These are phyloP conservation scores for Cyphellophora europaea DNA, from an alignment of 2,329 filamentous ascomycete genomes.

Conservation along the genomic window DNA sequence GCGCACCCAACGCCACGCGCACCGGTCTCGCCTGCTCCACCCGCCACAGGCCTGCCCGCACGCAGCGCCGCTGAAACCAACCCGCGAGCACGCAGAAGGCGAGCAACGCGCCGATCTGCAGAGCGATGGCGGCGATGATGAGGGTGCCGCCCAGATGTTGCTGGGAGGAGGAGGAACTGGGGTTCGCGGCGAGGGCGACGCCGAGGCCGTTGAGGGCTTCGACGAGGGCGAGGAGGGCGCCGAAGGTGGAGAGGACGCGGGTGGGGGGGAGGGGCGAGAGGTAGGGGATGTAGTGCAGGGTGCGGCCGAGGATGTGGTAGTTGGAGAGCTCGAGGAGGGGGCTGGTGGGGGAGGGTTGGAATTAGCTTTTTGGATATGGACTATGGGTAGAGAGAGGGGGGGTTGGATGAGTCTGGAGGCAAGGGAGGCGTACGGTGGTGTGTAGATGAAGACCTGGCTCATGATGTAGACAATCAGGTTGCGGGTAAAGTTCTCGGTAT, in stretches of 20 bases:
- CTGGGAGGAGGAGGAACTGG: slow-evolving; percentile 12
- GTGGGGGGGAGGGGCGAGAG: slow-evolving; percentile 43
- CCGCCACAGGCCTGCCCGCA: too few species aligned
- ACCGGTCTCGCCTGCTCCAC: too few species aligned
- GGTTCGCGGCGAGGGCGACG: slow-evolving; percentile 39
- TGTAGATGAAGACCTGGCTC: slow-evolving; percentile 31
- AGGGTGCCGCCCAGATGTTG: slow-evolving; percentile 37
- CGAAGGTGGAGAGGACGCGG: slow-evolving; percentile 38
- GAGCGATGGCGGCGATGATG: slow-evolving; percentile 38
- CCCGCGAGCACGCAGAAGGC: slow-evolving; percentile 12
- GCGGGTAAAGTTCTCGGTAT: slow-evolving; percentile 14
- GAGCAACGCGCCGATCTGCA: slow-evolving; percentile 16
- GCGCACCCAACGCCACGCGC: too few species aligned
- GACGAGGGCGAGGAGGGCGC: slow-evolving; percentile 37
- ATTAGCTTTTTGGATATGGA: too few species aligned
- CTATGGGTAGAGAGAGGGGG: slow-evolving; percentile 53
- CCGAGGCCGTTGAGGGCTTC: slow-evolving; percentile 42
- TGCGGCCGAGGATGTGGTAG: slow-evolving; percentile 49
- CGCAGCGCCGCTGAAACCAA: slow-evolving; percentile 14
- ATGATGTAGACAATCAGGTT: slow-evolving; percentile 37
- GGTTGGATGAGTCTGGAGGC: slow-evolving; percentile 27
- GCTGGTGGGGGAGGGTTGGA: too few species aligned
- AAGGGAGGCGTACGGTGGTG: slow-evolving; percentile 24
- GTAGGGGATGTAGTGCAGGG: slow-evolving; percentile 54
- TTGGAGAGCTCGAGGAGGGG: too few species aligned